Evolutionary conservation across 306 rosid genomes (phyloP), one percentile per base, ranked within the genome.

Genomic region (Hippophae tibetana): DNA sequence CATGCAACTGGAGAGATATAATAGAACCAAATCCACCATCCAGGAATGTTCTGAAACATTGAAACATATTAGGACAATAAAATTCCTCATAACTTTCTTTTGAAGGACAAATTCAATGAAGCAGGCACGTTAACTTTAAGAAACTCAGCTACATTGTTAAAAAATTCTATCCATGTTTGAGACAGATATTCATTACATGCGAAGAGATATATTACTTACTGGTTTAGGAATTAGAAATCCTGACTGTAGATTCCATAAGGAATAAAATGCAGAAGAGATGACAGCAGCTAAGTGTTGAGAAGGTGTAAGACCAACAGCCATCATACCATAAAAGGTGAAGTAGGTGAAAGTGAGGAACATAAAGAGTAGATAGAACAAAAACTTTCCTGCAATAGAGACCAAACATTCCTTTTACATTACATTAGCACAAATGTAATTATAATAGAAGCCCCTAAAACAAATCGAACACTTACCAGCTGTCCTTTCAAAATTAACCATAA

Each of bases 1-100:
- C 98, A 92, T 54, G 94, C 73, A 74, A 92, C 74, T 1, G 96
- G 98, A 69, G 82, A 83, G 43, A 92, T 78, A 71, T 92, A 85
- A 64, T 92, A 87, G 78, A 85, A 85, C 98, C 98, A 92, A 47
- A 87, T 57, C 98, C 98, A 87, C 95, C 95, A 85, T 56, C 65
- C 82, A 0, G 98, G 96, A 64, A 92, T 87, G 5, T 8, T 43
- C 98, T 92, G 83, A 47, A 59, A 69, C 51, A 45, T 18, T 3
- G 42, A 57, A 7, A 9, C 10, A 41, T 45, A 31, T 14, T 7
- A n/a, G 7, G 52, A 10, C 48, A 9, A 57, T 43, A 13, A 57
- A 18, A 1, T 18, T 18, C 23, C 23, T 41, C 13, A 11, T 40
- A 7, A 2, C 5, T 12, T 42, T 9, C 8, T 14, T 10, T 12